phyloP scores from a whole-genome alignment of 106 monocot genomes.

The Gastrodia elata region DNA sequence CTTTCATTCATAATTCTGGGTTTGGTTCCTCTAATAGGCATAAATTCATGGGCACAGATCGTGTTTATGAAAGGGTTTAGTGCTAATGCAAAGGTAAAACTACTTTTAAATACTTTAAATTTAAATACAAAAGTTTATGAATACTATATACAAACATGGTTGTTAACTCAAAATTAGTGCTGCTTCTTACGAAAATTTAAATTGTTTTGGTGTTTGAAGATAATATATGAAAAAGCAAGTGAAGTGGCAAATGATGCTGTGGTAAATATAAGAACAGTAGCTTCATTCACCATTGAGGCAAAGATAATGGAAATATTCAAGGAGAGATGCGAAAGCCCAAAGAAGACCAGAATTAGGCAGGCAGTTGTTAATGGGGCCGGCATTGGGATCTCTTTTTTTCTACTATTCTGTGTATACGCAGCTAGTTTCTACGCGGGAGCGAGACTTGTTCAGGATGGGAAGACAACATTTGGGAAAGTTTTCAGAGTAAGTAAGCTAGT shows the following conservation, averaged over 20 bases:
- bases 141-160: background rate
- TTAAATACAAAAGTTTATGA: background rate
- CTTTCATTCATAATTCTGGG: slow-evolving; percentile 14
- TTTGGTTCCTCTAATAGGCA: slow-evolving; percentile 12
- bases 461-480: slow-evolving; percentile 16
- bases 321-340: slow-evolving; percentile 4
- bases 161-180: too few relatives aligned
- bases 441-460: slow-evolving; percentile 11
- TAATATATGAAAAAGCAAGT: slow-evolving; percentile 14
- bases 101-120: too few relatives aligned
- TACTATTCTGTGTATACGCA: slow-evolving; percentile 13
- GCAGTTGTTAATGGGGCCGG: slow-evolving; percentile 11
- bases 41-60: slow-evolving; percentile 16
- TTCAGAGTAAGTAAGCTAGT: slow-evolving; percentile 2
- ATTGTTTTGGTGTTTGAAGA: slow-evolving; percentile 3
- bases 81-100: slow-evolving; percentile 16
- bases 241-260: slow-evolving; percentile 11
- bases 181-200: background rate
- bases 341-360: slow-evolving; percentile 8
- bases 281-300: slow-evolving; percentile 9
- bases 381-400: slow-evolving; percentile 8
- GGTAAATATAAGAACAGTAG: slow-evolving; percentile 13
- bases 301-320: slow-evolving; percentile 9
- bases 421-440: slow-evolving; percentile 15
- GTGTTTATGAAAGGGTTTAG: slow-evolving; percentile 14